Evolutionary conservation across 331 rosid genomes (phyloP), one percentile per base, ranked within the genome.

Genomic region (Pyrus hybrid): DNA sequence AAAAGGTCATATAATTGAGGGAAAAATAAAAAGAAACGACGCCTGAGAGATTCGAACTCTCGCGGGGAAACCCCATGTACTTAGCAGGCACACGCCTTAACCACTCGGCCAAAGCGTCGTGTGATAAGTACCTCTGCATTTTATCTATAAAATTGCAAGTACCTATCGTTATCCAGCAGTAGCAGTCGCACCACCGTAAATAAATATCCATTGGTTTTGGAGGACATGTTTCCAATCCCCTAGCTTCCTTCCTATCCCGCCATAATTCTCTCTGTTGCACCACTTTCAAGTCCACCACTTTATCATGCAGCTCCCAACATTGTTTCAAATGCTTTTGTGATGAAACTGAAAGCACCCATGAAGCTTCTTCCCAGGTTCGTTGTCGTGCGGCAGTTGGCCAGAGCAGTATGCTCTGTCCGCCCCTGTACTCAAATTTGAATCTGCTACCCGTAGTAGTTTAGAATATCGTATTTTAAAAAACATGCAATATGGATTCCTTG

Each of bases 1-100:
- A n/a, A n/a, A n/a, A n/a, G 37, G 37, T 33, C 0, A 7, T 33
- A 7, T 33, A 33, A 8, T 35, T 35, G 41, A 35, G 41, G 41
- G 11, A 35, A 35, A 35, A 35, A 35, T 35, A 37, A 37, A 37
- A 37, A 9, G 13, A 13, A 37, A 37, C 77, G 77, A 41, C 89
- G 94, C 89, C 93, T 87, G 94, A 86, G 93, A 89, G 94, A 91
- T 91, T 91, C 91, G 93, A 89, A 88, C 90, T 91, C 88, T 81
- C 91, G 92, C 97, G 96, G 97, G 96, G 91, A 90, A 87, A 82
- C 83, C 85, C 88, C 88, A 75, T 80, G 80, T 82, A 84, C 87
- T 87, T 89, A 91, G 96, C 97, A 88, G 96, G 97, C 98, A 94
- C 97, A 90, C 95, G 96, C 96, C 93, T 93, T 90, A 90, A 93